Evolutionary conservation across 768 basidiomycete genomes (phyloP), one percentile per base, ranked within the genome.

Genomic region (Boletus rufocinnamomeus): DNA sequence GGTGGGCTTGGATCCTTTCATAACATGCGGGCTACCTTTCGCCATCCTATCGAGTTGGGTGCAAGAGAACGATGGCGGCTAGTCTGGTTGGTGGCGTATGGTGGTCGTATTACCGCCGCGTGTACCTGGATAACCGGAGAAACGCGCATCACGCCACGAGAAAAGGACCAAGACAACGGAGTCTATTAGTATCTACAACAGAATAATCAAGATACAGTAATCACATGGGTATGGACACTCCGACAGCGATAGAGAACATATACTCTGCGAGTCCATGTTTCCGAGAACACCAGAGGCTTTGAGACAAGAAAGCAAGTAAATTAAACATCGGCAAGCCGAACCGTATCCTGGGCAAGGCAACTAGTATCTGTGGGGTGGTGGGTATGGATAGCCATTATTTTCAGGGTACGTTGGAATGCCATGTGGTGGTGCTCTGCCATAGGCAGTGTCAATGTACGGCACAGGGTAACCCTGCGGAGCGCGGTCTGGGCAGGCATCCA

Each of bases 401-500:
- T 64, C 69, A 16, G 62, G 34, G 52, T 64, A 56, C n/a, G 23
- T 41, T 40, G 61, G 52, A 21, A 53, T 21, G 27, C 57, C 57
- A 56, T 71, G 67, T 17, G 61, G 28, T 35, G 4, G 56, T 30
- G 40, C 28, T 54, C 65, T 58, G 25, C 45, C 48, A 32, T 57
- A 57, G 50, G 57, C 1, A 41, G 60, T 2, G 34, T 60, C 65
- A 2, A 57, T 3, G 50, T 62, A 56, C n/a, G 58, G 59, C 21
- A 38, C 7, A 3, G 62, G 54, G 44, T 58, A 62, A 45, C 28
- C 25, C 40, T 62, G 69, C 19, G 51, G 5, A 23, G 55, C 28
- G n/a, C 64, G 59, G 17, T 69, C 66, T 19, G 52, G n/a, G 25
- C 13, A 60, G n/a, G 45, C 9, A 25, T 61, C 53, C 54, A 58